phyloP scores from a whole-genome alignment of 176 grass and related monocot species.

The Rhynchospora tenuis region DNA sequence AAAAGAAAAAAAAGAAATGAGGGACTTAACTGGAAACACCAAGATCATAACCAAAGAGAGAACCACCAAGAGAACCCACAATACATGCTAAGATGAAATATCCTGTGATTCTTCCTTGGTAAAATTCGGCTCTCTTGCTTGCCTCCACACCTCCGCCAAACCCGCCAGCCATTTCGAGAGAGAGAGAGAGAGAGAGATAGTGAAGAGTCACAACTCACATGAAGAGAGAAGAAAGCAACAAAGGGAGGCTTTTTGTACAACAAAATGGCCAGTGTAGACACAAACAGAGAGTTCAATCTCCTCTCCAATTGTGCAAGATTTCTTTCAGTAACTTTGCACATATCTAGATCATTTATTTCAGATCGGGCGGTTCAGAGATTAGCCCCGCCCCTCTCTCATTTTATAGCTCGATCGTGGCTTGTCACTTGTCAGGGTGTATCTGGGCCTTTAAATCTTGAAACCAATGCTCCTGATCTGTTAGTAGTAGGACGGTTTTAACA shows the following conservation, averaged over 20 bases:
- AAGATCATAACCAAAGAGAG: conserved; percentile 98
- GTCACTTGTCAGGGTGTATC: too few species aligned
- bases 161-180: conserved; percentile 51
- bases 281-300: too few species aligned
- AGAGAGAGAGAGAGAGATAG: not conserved
- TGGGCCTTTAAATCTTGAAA: too few species aligned
- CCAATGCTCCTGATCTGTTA: too few species aligned
- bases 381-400: too few species aligned
- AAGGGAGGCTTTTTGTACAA: not conserved
- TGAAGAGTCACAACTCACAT: not conserved
- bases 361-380: too few species aligned
- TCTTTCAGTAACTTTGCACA: too few species aligned
- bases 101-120: conserved; percentile 73
- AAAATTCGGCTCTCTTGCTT: conserved; percentile 50
- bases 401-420: too few species aligned
- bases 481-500: too few species aligned
- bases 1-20: not conserved
- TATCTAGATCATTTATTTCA: too few species aligned
- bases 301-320: too few species aligned
- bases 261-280: not conserved
- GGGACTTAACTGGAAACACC: conserved; percentile 72
- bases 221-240: not conserved
- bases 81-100: conserved; percentile 91
- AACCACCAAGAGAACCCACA: conserved; percentile 90
- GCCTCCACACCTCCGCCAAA: conserved; percentile 36